Evolutionary conservation across 106 monocot genomes (phyloP).

Genomic region (Apostasia shenzhenica): DNA sequence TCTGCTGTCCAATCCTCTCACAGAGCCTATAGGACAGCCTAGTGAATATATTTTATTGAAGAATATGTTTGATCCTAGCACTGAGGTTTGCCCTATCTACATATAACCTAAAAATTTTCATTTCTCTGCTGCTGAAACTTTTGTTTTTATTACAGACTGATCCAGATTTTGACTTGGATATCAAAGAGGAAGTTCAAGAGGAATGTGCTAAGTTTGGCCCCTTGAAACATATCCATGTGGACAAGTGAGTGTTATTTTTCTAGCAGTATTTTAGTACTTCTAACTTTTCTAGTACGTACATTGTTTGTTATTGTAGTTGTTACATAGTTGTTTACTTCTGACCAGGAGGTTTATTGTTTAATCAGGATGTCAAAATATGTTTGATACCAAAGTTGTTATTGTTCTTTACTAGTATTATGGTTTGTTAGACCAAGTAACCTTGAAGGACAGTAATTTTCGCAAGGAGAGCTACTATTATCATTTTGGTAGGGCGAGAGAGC

Average conservation of each 20-base stretch:
- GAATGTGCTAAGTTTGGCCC: constrained; percentile 27
- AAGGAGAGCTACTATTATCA: too few relatives aligned
- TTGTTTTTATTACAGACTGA: constrained; percentile 10
- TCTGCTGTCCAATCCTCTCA: constrained; percentile 3
- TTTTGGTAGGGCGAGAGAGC: too few relatives aligned
- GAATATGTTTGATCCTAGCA: constrained; percentile 29
- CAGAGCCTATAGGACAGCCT: constrained; percentile 22
- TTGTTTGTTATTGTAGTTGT: too few relatives aligned
- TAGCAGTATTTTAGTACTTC: background rate
- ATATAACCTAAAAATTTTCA: background rate
- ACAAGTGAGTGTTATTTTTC: constrained; percentile 18
- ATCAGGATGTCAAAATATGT: too few relatives aligned
- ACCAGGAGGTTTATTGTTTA: too few relatives aligned
- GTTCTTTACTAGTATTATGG: too few relatives aligned
- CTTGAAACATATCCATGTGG: constrained; percentile 27
- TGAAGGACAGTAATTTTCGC: too few relatives aligned
- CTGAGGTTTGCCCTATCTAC: constrained; percentile 12
- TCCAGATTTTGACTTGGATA: constrained; percentile 33
- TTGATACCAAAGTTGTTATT: too few relatives aligned
- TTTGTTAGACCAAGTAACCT: too few relatives aligned
- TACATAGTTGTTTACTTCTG: too few relatives aligned
- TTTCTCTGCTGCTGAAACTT: constrained; percentile 1
- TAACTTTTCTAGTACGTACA: too few relatives aligned
- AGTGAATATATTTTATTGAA: constrained; percentile 21
- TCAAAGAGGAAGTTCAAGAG: constrained; percentile 26